Conservation (phyloP, 306 rosid genomes). For the Canavalia ensiformis region DNA sequence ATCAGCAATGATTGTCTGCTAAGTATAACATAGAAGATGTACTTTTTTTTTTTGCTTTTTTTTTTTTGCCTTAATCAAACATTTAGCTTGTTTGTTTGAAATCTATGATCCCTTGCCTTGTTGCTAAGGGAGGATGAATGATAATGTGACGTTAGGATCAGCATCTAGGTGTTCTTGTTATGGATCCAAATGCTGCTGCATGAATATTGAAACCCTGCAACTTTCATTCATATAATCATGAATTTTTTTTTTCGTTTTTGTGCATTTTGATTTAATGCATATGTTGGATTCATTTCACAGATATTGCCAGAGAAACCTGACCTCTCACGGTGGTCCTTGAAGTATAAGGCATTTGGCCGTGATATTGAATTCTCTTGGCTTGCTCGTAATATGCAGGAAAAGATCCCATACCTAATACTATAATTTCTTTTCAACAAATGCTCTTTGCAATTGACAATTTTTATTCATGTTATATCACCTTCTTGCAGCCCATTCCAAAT, state of each 20-base stretch:
- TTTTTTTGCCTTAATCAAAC: constrained; percentile 30
- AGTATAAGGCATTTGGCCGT: constrained; percentile 88
- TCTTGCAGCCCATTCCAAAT: constrained; percentile 88
- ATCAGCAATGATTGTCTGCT: constrained; percentile 14
- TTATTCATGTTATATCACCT: constrained; percentile 42
- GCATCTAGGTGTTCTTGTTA: constrained; percentile 17
- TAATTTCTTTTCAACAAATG: constrained; percentile 4
- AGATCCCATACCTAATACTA: constrained; percentile 45
- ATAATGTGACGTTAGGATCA: constrained; percentile 13
- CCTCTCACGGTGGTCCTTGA: constrained; percentile 91
- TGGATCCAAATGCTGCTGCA: constrained; percentile 22
- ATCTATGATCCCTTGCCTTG: not conserved
- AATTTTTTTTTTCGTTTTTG: not conserved
- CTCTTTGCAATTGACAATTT: constrained; percentile 38
- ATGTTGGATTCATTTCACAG: constrained; percentile 57
- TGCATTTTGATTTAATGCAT: constrained; percentile 9
- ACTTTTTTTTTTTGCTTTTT: constrained; percentile 1
- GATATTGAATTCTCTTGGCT: constrained; percentile 91
- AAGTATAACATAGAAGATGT: not conserved
- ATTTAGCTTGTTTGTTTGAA: constrained; percentile 22
- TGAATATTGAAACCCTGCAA: not conserved
- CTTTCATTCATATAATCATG: constrained; percentile 28
- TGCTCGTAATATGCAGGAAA: constrained; percentile 97
- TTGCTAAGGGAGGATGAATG: constrained; percentile 16
- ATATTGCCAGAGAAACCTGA: constrained; percentile 88